Evolutionary conservation across 345 rosid species (phyloP), one percentile per base, ranked within the genome.

Genomic region (Populus euphratica): DNA sequence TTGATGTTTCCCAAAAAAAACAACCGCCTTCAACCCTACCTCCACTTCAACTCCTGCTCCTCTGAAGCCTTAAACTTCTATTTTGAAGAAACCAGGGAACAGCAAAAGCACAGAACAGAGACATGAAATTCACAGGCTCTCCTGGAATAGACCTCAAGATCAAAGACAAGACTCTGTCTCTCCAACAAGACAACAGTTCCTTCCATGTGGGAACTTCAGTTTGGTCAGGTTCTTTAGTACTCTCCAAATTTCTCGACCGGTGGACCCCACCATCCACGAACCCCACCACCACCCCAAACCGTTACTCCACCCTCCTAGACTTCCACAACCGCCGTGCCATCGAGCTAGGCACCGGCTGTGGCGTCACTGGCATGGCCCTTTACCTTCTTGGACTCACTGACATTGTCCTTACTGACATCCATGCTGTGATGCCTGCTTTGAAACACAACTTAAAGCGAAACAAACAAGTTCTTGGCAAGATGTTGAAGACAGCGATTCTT

Each of bases 121-220:
- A 65, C 14, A 90, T 94, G 98, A 94, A 92, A 78, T 94, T 94
- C 87, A 93, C 94, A 7, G 98, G 87, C 78, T 95, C 97, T 69
- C 99, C 98, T 73, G 93, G 87, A 81, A 91, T 91, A 63, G 92
- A 95, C 65, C 93, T 95, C 41, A 81, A 85, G 66, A 88, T 92
- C 70, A 79, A 90, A 70, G 87, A 85, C 77, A 81, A 88, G 13
- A 66, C 63, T 67, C 94, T 95, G 75, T 88, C 94, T 38, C 69
- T 94, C 86, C 94, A 86, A 23, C 96, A 94, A 75, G 96, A 94
- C 89, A 94, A 94, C 80, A 90, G 85, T 6, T 87, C 98, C 62
- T 85, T 91, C 86, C 96, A 94, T 86, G 98, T 94, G 38, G 98
- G 96, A 62, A 94, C 97, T 74, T 90, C 98, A 85, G 93, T 94